Conservation (phyloP, 495 filamentous ascomycete species). For the Penicillium daleae region DNA sequence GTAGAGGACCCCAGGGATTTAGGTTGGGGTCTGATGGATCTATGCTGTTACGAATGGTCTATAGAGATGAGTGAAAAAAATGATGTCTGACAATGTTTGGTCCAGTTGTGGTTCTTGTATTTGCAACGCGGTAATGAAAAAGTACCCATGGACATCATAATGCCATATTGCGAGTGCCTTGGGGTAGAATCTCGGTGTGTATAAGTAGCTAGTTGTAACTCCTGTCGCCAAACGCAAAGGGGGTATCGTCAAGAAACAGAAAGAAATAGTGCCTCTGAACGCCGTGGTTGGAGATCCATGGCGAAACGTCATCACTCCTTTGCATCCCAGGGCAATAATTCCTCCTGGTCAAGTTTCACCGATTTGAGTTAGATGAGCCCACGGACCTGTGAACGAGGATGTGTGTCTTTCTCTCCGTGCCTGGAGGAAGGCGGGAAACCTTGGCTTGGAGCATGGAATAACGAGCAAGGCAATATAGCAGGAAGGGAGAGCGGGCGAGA, state of each 20-base stretch:
- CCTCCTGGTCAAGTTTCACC: background rate
- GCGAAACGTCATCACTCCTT: background rate
- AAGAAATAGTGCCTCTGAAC: background rate
- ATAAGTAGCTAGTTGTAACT: background rate
- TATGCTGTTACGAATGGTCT: conserved; percentile 56
- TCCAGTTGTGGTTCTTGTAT: conserved; percentile 7
- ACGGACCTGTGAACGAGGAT: background rate
- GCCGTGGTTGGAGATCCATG: background rate
- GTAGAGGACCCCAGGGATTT: conserved; percentile 26
- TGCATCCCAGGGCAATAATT: background rate
- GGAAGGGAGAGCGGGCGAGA: background rate
- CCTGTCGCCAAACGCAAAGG: background rate
- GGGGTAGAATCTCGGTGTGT: background rate
- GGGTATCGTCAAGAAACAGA: conserved; percentile 3
- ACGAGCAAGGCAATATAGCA: background rate
- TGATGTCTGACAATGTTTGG: conserved; percentile 32
- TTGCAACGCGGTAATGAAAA: conserved; percentile 1
- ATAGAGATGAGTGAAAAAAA: conserved; percentile 46
- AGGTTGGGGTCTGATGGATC: conserved; percentile 35
- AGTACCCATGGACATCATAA: background rate
- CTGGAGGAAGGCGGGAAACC: background rate
- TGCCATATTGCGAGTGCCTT: background rate
- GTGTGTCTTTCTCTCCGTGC: background rate
- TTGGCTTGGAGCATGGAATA: background rate
- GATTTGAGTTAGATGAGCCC: background rate